Evolutionary conservation across 164 flowering plant genomes (phyloP).

Genomic region (Santalum album): DNA sequence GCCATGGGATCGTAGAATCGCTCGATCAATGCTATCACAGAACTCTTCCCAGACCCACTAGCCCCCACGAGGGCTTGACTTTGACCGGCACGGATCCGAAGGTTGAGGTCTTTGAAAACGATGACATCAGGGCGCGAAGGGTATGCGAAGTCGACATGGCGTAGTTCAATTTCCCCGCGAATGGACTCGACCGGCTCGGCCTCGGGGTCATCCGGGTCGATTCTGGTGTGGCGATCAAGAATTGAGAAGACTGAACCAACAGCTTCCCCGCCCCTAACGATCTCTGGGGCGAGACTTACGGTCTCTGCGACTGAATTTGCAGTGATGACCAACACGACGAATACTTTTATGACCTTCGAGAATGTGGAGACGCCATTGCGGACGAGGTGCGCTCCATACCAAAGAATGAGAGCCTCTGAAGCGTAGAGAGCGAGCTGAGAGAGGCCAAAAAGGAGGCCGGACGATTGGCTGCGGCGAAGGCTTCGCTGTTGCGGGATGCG

Average conservation of each 20-base stretch:
- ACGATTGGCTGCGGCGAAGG: conserved; percentile 61
- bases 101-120: conserved; percentile 70
- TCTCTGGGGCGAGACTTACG: conserved; percentile 93
- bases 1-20: conserved; percentile 81
- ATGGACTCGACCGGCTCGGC: conserved; percentile 57
- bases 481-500: conserved; percentile 57
- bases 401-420: conserved; percentile 87
- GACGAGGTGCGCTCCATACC: conserved; percentile 93
- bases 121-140: conserved; percentile 77
- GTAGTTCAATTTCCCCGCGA: conserved; percentile 86
- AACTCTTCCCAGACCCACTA: conserved; percentile 98
- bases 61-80: conserved; percentile 99
- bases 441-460: conserved; percentile 83
- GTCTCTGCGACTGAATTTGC: conserved; percentile 97
- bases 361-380: conserved; percentile 78
- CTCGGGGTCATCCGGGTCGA: conserved; percentile 91
- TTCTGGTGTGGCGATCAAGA: conserved; percentile 68
- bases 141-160: conserved; percentile 87
- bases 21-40: conserved; percentile 84
- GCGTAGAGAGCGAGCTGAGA: conserved; percentile 89
- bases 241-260: conserved; percentile 80
- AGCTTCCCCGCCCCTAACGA: conserved; percentile 83
- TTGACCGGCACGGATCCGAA: conserved; percentile 81
- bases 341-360: conserved; percentile 91
- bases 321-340: conserved; percentile 84